Conservation (phyloP, 2,329 filamentous ascomycete genomes). For the Trichoderma guizhouense region DNA sequence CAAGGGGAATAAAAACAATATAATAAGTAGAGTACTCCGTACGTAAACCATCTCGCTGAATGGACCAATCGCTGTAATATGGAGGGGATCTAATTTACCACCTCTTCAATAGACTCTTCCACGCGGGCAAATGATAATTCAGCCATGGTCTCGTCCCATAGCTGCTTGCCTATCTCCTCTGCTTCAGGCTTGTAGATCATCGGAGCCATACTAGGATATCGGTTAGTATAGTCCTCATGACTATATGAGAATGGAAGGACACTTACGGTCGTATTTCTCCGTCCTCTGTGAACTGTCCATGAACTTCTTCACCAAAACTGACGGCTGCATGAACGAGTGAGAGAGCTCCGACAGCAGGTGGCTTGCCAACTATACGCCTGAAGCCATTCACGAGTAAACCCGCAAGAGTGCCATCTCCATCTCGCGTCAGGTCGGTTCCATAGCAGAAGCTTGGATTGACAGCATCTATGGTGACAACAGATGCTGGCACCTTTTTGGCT, state of each 20-base stretch:
- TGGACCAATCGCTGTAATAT: background rate
- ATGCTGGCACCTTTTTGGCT: background rate
- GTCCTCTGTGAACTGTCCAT: background rate
- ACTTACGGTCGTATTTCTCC: constrained; percentile 3
- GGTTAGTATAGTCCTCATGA: background rate
- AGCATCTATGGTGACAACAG: background rate
- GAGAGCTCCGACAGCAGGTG: background rate
- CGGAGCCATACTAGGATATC: background rate
- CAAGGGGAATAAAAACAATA: background rate
- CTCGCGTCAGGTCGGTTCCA: background rate
- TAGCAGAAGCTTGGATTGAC: constrained; percentile 11
- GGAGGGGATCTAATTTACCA: background rate
- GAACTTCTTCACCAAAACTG: background rate
- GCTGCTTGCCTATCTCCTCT: background rate
- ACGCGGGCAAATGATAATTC: background rate
- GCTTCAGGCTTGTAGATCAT: constrained; percentile 1
- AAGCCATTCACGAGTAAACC: background rate
- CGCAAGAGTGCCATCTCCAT: background rate
- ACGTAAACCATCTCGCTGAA: background rate
- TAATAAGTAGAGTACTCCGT: background rate
- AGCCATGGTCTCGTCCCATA: constrained; percentile 6
- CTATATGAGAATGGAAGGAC: background rate
- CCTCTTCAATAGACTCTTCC: background rate
- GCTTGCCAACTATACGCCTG: background rate
- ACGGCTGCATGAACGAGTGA: background rate